phyloP scores from a whole-genome alignment of 2,329 filamentous ascomycete species.

The Ascochyta clinopodiicola region DNA sequence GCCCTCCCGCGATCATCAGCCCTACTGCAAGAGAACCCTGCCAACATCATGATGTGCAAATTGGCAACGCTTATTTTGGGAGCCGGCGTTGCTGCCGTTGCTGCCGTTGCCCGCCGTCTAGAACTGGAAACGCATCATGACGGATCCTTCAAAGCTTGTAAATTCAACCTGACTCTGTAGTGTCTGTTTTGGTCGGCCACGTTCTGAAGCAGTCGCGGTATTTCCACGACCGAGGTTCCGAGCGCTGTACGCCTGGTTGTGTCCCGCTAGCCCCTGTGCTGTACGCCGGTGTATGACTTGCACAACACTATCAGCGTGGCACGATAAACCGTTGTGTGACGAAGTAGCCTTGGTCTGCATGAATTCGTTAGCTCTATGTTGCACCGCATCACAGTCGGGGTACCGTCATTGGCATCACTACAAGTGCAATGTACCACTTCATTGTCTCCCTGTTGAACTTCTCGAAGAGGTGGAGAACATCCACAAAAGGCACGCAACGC shows the following conservation, averaged over 20 bases:
- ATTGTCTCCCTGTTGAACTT: background rate
- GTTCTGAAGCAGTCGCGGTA: conserved; percentile 3
- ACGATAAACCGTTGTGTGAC: conserved; percentile 1
- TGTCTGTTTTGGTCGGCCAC: background rate
- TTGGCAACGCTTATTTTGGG: conserved; percentile 9
- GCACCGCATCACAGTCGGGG: conserved; percentile 2
- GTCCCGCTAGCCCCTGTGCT: conserved; percentile 8
- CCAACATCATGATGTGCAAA: conserved; percentile 13
- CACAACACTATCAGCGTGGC: conserved; percentile 7
- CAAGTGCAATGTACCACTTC: background rate
- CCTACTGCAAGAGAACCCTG: conserved; percentile 17
- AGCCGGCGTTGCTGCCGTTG: background rate
- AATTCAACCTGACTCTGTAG: conserved; percentile 5
- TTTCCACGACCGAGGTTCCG: background rate
- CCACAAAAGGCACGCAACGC: conserved; percentile 1
- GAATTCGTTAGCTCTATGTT: conserved; percentile 10
- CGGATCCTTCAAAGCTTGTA: background rate
- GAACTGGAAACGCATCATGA: background rate
- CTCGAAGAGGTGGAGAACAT: conserved; percentile 6
- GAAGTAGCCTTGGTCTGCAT: background rate
- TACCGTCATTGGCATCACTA: conserved; percentile 6
- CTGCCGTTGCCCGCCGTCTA: background rate
- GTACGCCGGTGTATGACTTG: conserved; percentile 1
- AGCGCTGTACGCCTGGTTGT: conserved; percentile 1
- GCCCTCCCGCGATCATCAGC: conserved; percentile 13